Percentiles rank a stretch among this genome's conserved stretches.
These are phyloP conservation scores for Pythium utonaiense DNA, from an alignment of 352 stramenopile species.

Conservation along the genomic window DNA sequence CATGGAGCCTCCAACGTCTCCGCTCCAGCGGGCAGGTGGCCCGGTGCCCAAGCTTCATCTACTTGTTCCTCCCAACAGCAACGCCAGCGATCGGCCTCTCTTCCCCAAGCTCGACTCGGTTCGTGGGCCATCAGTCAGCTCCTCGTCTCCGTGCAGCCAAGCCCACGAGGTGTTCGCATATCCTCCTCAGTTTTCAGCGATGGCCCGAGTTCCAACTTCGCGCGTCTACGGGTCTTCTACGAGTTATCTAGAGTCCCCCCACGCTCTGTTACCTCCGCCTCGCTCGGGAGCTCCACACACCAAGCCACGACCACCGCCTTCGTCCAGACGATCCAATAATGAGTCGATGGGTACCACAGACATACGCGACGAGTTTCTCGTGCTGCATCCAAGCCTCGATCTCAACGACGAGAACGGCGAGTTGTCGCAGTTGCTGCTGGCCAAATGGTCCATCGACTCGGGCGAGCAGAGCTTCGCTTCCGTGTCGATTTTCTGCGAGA, in stretches of 20 bases:
- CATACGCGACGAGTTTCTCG: constrained; percentile 35
- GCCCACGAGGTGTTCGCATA: constrained; percentile 8
- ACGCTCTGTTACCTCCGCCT: not conserved
- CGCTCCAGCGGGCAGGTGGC: not conserved
- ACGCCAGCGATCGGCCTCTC: constrained; percentile 1
- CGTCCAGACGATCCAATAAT: constrained; percentile 5
- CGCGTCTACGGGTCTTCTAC: constrained; percentile 16
- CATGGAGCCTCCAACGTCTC: constrained; percentile 21
- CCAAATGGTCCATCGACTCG: constrained; percentile 59
- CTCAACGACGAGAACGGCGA: constrained; percentile 51
- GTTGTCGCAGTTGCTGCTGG: constrained; percentile 53
- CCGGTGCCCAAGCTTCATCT: constrained; percentile 20
- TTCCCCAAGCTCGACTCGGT: constrained; percentile 16
- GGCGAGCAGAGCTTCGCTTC: constrained; percentile 57
- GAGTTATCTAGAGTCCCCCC: constrained; percentile 6
- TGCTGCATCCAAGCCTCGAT: constrained; percentile 60
- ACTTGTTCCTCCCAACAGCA: not conserved
- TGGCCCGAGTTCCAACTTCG: constrained; percentile 12
- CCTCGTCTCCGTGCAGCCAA: constrained; percentile 2
- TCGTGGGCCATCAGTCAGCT: not conserved
- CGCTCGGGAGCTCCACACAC: not conserved
- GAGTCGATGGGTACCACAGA: not conserved
- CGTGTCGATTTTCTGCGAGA: constrained; percentile 69
- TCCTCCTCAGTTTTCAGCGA: constrained; percentile 1
- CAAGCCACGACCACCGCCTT: not conserved